Evolutionary conservation across 2,329 filamentous ascomycete species (phyloP), one percentile per base, ranked within the genome.

Genomic region (Didymella sp.): DNA sequence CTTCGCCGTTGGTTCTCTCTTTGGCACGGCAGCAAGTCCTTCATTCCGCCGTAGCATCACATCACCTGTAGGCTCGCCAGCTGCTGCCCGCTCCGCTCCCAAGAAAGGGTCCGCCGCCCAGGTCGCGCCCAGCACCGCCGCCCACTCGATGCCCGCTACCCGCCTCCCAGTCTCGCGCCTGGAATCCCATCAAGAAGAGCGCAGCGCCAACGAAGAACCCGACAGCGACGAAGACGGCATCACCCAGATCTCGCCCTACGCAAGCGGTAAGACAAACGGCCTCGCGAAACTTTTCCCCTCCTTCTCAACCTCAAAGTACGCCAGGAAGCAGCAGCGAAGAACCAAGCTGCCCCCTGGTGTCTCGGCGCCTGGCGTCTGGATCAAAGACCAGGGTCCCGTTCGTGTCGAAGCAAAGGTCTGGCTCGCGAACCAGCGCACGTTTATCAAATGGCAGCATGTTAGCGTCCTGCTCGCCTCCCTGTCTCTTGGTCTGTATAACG

Each of bases 361-460:
- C n/a, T 85, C 85, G 21, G 88, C 96, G 72, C 95, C 95, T 1
- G 86, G 85, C 8, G 84, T 87, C 63, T 96, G 94, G 88, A 91
- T 99, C 82, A 99, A 99, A 81, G 96, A 99, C 77, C 85, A 89
- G 30, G 94, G 95, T 3, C 90, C 92, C 31, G 85, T 98, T 63
- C 90, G 92, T 73, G 92, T 99, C 55, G 95, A 99, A 79, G 92
- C 92, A 60, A 99, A 99, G 78, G 94, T 99, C 27, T 99, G 95
- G 94, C 88, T 99, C 55, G 95, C 95, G 51, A 99, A 99, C 77
- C 94, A 99, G 79, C 89, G 95, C 60, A 99, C 95, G 0, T 99
- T 97, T 74, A 89, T 99, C 77, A 98, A 97, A 77, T 99, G 95
- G 95, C 91, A 98, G 80, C 93, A 98, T 76, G 92, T 99, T 70